Percentiles rank a stretch among this genome's conserved stretches.
Evolutionary conservation across 2,329 filamentous ascomycete species (phyloP).

Genomic region (Alternaria postmessia): DNA sequence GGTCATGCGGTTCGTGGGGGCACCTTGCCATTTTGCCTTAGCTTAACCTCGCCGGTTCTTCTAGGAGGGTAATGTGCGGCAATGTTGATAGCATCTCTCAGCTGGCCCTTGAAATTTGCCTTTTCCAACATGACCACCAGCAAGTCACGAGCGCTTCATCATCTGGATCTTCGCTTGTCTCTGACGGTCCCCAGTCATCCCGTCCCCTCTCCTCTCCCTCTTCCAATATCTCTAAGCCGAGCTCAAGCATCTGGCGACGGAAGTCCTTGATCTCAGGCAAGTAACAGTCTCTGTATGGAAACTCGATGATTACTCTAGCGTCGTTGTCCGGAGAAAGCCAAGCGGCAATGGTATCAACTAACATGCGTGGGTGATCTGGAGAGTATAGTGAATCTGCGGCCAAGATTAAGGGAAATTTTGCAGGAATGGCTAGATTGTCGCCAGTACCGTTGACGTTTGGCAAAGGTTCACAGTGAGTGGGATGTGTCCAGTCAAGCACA

Average conservation of each 20-base stretch:
- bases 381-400: slow-evolving; percentile 90
- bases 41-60: slow-evolving; percentile 1
- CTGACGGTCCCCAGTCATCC: slow-evolving; percentile 73
- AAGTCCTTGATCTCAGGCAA: slow-evolving; percentile 72
- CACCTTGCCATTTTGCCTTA: background rate
- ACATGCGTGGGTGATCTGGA: slow-evolving; percentile 77
- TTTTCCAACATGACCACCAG: slow-evolving; percentile 72
- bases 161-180: slow-evolving; percentile 58
- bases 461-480: slow-evolving; percentile 56
- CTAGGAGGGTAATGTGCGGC: slow-evolving; percentile 12
- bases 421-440: slow-evolving; percentile 18
- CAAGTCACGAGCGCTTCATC: slow-evolving; percentile 64
- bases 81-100: slow-evolving; percentile 19
- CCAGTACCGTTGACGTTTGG: slow-evolving; percentile 7
- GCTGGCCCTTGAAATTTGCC: slow-evolving; percentile 29
- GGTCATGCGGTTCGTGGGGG: slow-evolving; percentile 9
- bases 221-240: slow-evolving; percentile 63
- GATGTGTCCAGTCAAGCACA: slow-evolving; percentile 76
- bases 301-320: slow-evolving; percentile 78
- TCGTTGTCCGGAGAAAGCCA: slow-evolving; percentile 68
- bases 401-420: slow-evolving; percentile 69
- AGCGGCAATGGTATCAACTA: slow-evolving; percentile 73
- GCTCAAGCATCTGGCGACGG: slow-evolving; percentile 64
- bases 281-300: slow-evolving; percentile 78
- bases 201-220: slow-evolving; percentile 71